phyloP scores from a whole-genome alignment of 495 filamentous ascomycete species.

The Aspergillus bertholletiae region DNA sequence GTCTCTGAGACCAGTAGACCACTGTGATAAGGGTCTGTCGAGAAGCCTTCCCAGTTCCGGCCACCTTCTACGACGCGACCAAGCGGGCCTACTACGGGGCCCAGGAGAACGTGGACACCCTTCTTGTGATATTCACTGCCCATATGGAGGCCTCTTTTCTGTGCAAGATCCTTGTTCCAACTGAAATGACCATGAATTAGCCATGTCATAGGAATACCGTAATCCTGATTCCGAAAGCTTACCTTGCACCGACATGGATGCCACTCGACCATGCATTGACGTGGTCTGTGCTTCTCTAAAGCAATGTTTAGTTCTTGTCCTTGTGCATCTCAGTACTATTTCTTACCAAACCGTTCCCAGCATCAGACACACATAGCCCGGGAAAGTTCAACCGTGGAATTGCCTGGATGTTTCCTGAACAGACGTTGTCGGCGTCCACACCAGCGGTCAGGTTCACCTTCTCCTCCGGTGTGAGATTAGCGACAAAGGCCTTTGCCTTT shows the following conservation, averaged over 20 bases:
- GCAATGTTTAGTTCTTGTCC: background rate
- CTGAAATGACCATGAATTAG: background rate
- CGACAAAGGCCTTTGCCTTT: slow-evolving; percentile 51
- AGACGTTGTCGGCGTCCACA: slow-evolving; percentile 56
- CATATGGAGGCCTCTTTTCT: slow-evolving; percentile 47
- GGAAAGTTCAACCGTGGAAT: slow-evolving; percentile 54
- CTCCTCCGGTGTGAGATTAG: slow-evolving; percentile 55
- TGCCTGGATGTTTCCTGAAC: slow-evolving; percentile 49
- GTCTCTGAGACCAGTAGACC: slow-evolving; percentile 56
- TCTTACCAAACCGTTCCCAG: slow-evolving; percentile 53
- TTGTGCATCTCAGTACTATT: background rate
- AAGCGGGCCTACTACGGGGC: slow-evolving; percentile 66
- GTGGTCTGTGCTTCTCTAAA: slow-evolving; percentile 50
- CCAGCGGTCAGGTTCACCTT: slow-evolving; percentile 51
- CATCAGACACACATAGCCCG: slow-evolving; percentile 62
- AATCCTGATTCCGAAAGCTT: slow-evolving; percentile 17
- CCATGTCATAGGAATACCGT: slow-evolving; percentile 16
- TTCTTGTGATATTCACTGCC: slow-evolving; percentile 54
- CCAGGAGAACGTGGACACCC: slow-evolving; percentile 54
- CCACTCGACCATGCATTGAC: slow-evolving; percentile 54
- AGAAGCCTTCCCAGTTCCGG: slow-evolving; percentile 84
- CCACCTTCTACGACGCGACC: slow-evolving; percentile 78
- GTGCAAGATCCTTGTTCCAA: slow-evolving; percentile 55
- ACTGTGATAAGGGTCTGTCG: slow-evolving; percentile 66
- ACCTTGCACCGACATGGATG: slow-evolving; percentile 51